Conservation (phyloP, 1,284 basidiomycete genomes). For the Trichosporon faecale region DNA sequence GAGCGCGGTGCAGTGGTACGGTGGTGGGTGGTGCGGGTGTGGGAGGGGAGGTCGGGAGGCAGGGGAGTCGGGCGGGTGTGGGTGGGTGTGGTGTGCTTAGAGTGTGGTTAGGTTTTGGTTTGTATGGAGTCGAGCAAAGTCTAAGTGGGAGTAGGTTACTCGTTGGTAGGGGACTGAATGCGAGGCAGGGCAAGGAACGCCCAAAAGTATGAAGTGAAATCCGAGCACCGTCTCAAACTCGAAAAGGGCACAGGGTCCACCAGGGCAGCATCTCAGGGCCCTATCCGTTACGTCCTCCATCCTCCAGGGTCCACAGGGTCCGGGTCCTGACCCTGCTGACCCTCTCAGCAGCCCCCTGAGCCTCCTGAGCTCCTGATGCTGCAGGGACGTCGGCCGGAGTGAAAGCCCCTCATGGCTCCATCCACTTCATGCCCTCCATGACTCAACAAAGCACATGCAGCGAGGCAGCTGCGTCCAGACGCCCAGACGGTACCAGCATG, state of each 20-base stretch:
- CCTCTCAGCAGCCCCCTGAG: too few species aligned
- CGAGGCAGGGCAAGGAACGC: slow-evolving; percentile 11
- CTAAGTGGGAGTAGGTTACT: slow-evolving; percentile 9
- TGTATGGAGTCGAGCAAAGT: slow-evolving; percentile 9
- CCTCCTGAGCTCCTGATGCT: not conserved
- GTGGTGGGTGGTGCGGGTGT: not conserved
- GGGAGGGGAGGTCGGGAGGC: not conserved
- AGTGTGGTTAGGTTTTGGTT: slow-evolving; percentile 9
- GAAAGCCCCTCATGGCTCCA: not conserved
- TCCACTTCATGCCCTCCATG: too few species aligned
- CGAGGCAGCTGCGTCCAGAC: too few species aligned
- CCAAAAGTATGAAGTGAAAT: slow-evolving; percentile 12
- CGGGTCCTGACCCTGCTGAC: not conserved
- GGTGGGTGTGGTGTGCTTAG: slow-evolving; percentile 1
- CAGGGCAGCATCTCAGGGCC: not conserved
- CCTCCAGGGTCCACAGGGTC: not conserved
- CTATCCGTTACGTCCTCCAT: not conserved
- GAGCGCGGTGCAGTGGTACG: too few species aligned
- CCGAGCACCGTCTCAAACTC: slow-evolving; percentile 6
- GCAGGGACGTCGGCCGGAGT: not conserved
- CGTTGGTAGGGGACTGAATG: slow-evolving; percentile 10
- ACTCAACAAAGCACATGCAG: too few species aligned
- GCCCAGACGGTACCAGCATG: too few species aligned
- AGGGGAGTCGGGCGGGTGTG: not conserved
- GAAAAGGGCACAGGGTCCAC: not conserved